Conservation (phyloP, 345 rosid species). For the Lepidium sativum region DNA sequence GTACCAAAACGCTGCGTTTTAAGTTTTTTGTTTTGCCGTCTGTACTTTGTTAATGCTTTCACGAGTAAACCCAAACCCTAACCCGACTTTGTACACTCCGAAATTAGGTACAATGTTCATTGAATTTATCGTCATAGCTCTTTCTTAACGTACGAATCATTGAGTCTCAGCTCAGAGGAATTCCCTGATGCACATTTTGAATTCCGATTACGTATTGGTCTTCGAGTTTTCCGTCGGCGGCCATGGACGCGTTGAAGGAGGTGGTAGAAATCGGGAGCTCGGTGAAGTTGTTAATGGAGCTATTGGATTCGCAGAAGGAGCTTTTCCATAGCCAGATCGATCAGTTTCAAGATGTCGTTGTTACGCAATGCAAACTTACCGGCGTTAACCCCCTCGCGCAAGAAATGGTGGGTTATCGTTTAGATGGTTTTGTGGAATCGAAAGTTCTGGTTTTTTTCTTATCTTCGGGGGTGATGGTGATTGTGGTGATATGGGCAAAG, state of each 20-base stretch:
- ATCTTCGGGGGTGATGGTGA: not conserved
- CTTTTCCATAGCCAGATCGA: slow-evolving; percentile 83
- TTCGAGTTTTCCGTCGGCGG: slow-evolving; percentile 26
- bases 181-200: slow-evolving; percentile 25
- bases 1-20: slow-evolving; percentile 3
- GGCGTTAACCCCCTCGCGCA: slow-evolving; percentile 98
- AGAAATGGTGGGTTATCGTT: slow-evolving; percentile 63
- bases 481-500: not conserved
- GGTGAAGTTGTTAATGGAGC: slow-evolving; percentile 50
- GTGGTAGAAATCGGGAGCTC: slow-evolving; percentile 59
- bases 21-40: not conserved
- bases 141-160: slow-evolving; percentile 9
- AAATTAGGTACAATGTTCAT: not conserved
- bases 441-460: not conserved
- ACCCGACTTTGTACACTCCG: not conserved
- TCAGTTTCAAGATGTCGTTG: slow-evolving; percentile 65
- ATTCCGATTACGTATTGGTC: slow-evolving; percentile 19
- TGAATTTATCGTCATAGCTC: not conserved
- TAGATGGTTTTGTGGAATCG: not conserved
- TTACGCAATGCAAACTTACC: slow-evolving; percentile 86
- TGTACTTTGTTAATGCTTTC: not conserved
- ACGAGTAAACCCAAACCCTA: slow-evolving; percentile 37
- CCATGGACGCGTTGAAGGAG: slow-evolving; percentile 47
- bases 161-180: slow-evolving; percentile 8
- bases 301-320: slow-evolving; percentile 59